These are phyloP conservation scores for Arthroderma sp. DNA, from an alignment of 2,329 filamentous ascomycete species.

Conservation along the genomic window DNA sequence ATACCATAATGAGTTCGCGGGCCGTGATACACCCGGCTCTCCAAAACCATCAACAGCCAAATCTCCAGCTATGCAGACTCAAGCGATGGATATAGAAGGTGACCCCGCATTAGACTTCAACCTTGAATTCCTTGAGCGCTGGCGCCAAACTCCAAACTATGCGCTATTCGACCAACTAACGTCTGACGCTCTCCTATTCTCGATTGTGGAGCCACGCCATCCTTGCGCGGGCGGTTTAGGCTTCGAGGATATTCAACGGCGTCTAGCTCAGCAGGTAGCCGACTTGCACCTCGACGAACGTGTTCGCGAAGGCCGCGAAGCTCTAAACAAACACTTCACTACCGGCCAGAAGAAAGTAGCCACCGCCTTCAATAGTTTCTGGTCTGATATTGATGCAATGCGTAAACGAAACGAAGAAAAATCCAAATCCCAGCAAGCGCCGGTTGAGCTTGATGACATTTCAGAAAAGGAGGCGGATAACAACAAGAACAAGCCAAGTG, in stretches of 20 bases:
- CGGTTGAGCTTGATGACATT: slow-evolving; percentile 4
- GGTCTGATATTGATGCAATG: slow-evolving; percentile 75
- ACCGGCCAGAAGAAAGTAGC: slow-evolving; percentile 80
- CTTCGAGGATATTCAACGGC: slow-evolving; percentile 85
- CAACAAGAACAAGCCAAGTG: slow-evolving; percentile 17
- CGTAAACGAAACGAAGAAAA: slow-evolving; percentile 38
- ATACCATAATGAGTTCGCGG: slow-evolving; percentile 58
- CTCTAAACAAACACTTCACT: slow-evolving; percentile 75
- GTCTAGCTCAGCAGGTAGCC: slow-evolving; percentile 80
- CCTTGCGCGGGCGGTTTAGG: slow-evolving; percentile 85
- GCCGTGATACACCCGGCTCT: slow-evolving; percentile 16
- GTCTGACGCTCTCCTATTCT: slow-evolving; percentile 72
- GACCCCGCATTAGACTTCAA: slow-evolving; percentile 79
- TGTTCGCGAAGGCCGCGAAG: slow-evolving; percentile 69
- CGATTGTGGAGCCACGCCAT: slow-evolving; percentile 84
- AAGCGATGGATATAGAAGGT: slow-evolving; percentile 52
- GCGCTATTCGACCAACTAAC: slow-evolving; percentile 70
- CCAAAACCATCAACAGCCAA: slow-evolving; percentile 14
- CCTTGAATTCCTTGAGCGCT: slow-evolving; percentile 70
- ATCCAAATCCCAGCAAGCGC: not conserved
- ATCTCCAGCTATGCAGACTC: slow-evolving; percentile 38
- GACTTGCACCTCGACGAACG: slow-evolving; percentile 89
- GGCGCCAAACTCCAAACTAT: slow-evolving; percentile 82
- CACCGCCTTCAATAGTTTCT: slow-evolving; percentile 73
- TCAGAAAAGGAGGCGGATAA: slow-evolving; percentile 10